A percentile compares a stretch with the other conserved stretches of the same genome.
Evolutionary conservation across 2,329 filamentous ascomycete genomes (phyloP).

Genomic region (Fusarium foetens): DNA sequence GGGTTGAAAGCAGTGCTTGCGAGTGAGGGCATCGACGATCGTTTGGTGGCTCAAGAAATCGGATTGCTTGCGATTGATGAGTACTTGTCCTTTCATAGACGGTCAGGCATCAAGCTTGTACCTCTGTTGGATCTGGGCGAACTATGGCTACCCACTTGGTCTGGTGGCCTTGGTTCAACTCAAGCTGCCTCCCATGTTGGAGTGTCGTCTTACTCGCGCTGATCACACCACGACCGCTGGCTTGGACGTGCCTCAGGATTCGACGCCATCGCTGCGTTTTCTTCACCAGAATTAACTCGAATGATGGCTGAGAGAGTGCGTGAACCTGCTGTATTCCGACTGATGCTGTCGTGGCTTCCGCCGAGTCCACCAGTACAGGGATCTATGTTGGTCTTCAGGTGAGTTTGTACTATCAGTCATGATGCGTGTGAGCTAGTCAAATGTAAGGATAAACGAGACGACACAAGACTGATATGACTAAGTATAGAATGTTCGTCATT

Average conservation of each 20-base stretch:
- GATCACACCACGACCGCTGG: not conserved
- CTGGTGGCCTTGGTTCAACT: not conserved
- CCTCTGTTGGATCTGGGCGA: not conserved
- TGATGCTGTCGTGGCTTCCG: not conserved
- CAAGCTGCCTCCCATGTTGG: not conserved
- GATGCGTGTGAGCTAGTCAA: not conserved
- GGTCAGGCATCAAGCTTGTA: slow-evolving; percentile 5
- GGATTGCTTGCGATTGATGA: slow-evolving; percentile 4
- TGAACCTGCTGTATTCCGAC: not conserved
- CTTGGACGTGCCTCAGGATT: not conserved
- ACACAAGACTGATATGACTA: not conserved
- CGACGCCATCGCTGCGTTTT: not conserved
- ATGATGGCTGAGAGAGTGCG: accelerated
- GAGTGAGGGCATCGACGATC: not conserved
- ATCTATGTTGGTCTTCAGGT: not conserved
- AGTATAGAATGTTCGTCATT: not conserved
- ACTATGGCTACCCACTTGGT: not conserved
- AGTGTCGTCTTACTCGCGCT: not conserved
- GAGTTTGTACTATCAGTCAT: not conserved
- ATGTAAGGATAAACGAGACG: not conserved
- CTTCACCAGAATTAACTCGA: accelerated
- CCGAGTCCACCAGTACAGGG: not conserved
- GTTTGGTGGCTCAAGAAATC: not conserved
- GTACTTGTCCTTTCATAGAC: slow-evolving; percentile 1
- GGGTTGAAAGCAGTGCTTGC: slow-evolving; percentile 18